Evolutionary conservation across 192 early-diverging fungal species (phyloP).

Genomic region (Coemansia sp.): DNA sequence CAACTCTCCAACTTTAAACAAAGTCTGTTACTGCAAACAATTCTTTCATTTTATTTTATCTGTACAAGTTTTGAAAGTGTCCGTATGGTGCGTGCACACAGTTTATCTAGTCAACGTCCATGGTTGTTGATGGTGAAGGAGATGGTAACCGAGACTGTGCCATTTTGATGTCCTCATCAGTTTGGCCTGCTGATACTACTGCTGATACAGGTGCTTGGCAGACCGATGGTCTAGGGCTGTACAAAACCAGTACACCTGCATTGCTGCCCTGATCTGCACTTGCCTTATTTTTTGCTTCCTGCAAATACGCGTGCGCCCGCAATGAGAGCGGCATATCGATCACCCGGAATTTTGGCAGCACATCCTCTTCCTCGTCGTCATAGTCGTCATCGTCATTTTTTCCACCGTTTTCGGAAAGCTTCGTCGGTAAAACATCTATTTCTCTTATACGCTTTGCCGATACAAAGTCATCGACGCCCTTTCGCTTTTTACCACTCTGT

Average conservation of each 20-base stretch:
- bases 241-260: constrained; percentile 18
- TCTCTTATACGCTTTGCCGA: background rate
- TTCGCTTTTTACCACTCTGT: no score
- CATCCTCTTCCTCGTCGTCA: constrained; percentile 2
- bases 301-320: constrained; percentile 13
- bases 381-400: background rate
- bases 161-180: background rate
- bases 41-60: background rate
- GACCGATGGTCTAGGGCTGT: constrained; percentile 5
- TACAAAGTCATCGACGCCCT: no score
- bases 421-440: background rate
- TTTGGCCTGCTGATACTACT: background rate
- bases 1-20: background rate
- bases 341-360: constrained; percentile 3
- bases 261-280: background rate
- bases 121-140: background rate
- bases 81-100: background rate
- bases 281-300: background rate
- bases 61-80: background rate
- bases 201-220: background rate
- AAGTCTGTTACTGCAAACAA: background rate
- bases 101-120: constrained; percentile 23
- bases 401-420: background rate
- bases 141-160: background rate
- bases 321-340: constrained; percentile 14